A percentile compares a stretch with the other conserved stretches of the same genome.
These are phyloP conservation scores for Scheffersomyces spartinae DNA, from an alignment of 805 yeast species.

Conservation along the genomic window DNA sequence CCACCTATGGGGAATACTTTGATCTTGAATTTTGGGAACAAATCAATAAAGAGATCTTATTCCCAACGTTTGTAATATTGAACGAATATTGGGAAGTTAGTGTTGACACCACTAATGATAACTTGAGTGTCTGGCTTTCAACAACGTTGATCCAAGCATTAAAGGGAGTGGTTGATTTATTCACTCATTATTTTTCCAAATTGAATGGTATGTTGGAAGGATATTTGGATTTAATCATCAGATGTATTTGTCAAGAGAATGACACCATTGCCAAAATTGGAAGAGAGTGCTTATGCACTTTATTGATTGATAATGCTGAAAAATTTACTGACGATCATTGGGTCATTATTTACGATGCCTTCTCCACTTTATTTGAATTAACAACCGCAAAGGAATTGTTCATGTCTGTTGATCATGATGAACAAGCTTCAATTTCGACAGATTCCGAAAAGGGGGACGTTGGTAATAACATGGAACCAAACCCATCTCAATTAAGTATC, in stretches of 20 bases:
- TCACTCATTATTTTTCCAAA: slow-evolving; percentile 70
- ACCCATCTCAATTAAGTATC: slow-evolving; percentile 4
- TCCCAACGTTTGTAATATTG: slow-evolving; percentile 83
- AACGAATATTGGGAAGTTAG: slow-evolving; percentile 64
- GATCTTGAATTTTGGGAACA: slow-evolving; percentile 71
- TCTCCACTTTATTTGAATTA: slow-evolving; percentile 58
- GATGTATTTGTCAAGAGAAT: slow-evolving; percentile 93
- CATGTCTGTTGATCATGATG: too few relatives aligned
- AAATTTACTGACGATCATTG: slow-evolving; percentile 63
- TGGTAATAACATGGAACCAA: slow-evolving; percentile 16
- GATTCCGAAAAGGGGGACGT: too few relatives aligned
- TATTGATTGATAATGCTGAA: slow-evolving; percentile 62
- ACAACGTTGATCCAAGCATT: slow-evolving; percentile 94
- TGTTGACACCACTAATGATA: slow-evolving; percentile 64
- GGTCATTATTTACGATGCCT: slow-evolving; percentile 54
- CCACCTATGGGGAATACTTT: slow-evolving; percentile 70
- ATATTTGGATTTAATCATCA: slow-evolving; percentile 62
- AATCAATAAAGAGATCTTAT: slow-evolving; percentile 64
- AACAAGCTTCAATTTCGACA: too few relatives aligned
- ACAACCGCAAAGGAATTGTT: slow-evolving; percentile 85
- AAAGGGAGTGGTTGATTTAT: slow-evolving; percentile 73
- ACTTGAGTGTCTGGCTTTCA: slow-evolving; percentile 88
- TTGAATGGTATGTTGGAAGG: slow-evolving; percentile 68
- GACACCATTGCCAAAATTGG: slow-evolving; percentile 96
- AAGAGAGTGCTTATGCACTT: slow-evolving; percentile 71